Percentiles rank a stretch among this genome's conserved stretches.
Evolutionary conservation across 2,329 filamentous ascomycete species (phyloP).

Genomic region (Fusarium sp.): DNA sequence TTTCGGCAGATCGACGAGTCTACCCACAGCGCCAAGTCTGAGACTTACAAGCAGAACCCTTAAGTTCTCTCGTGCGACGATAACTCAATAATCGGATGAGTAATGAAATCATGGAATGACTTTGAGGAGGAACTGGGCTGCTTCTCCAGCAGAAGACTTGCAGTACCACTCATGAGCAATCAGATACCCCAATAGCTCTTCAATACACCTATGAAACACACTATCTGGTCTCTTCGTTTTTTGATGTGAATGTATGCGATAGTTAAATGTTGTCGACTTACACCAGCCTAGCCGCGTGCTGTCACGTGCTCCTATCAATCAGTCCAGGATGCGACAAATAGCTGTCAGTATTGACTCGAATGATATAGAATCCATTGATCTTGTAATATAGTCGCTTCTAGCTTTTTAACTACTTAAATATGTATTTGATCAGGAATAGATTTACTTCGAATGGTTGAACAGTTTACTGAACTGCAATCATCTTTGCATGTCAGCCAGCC

Average conservation of each 20-base stretch:
- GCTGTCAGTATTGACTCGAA: background rate
- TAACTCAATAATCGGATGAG: background rate
- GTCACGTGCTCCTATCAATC: background rate
- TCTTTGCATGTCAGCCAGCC: background rate
- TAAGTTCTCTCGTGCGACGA: constrained; percentile 42
- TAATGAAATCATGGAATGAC: constrained; percentile 3
- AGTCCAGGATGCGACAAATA: background rate
- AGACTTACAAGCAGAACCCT: constrained; percentile 56
- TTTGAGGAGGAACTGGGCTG: constrained; percentile 15
- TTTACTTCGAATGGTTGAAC: background rate
- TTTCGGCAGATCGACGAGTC: constrained; percentile 48
- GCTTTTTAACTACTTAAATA: background rate
- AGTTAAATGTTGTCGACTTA: background rate
- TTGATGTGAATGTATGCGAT: background rate
- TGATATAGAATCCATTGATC: background rate
- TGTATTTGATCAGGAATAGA: background rate
- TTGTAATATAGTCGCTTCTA: too few species aligned
- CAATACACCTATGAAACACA: constrained; percentile 30
- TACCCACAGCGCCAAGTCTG: constrained; percentile 54
- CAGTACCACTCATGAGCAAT: constrained; percentile 23
- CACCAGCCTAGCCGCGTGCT: background rate
- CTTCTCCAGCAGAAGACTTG: background rate
- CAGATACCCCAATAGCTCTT: constrained; percentile 44
- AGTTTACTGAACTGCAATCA: background rate
- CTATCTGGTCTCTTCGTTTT: background rate